A percentile compares a stretch with the other conserved stretches of the same genome.
Conservation (phyloP, 169 alveolate genomes). For the Plasmodium falciparum region DNA sequence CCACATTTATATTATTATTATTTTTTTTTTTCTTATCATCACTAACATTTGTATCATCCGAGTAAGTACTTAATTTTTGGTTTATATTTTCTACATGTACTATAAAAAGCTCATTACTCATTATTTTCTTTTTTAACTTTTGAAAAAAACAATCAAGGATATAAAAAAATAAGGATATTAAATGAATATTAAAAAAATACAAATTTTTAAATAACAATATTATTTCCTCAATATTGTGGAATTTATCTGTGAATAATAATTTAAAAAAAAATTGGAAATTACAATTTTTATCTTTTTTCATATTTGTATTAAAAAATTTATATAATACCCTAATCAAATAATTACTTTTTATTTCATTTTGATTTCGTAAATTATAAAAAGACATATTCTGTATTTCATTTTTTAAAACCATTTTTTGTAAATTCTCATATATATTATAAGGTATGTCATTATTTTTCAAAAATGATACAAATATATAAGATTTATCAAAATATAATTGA, state of each 20-base stretch:
- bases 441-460: constrained; percentile 2
- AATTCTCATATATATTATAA: constrained; percentile 51
- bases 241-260: constrained; percentile 55
- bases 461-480: constrained; percentile 47
- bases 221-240: constrained; percentile 49
- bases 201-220: constrained; percentile 60
- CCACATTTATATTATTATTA: background rate
- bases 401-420: constrained; percentile 47
- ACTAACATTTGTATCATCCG: background rate
- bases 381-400: constrained; percentile 51
- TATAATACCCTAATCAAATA: constrained; percentile 65
- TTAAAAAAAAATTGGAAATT: constrained; percentile 60
- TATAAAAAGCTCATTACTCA: constrained; percentile 30
- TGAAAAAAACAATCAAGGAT: constrained; percentile 60
- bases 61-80: background rate
- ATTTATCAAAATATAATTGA: constrained; percentile 47
- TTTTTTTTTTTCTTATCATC: background rate
- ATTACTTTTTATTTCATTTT: constrained; percentile 24
- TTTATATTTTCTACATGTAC: constrained; percentile 4
- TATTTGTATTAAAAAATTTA: constrained; percentile 44
- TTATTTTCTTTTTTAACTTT: constrained; percentile 32
- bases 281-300: constrained; percentile 43
- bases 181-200: constrained; percentile 58
- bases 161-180: constrained; percentile 49
- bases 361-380: constrained; percentile 31